Conservation (phyloP, 2,329 filamentous ascomycete species). For the Epichloe elymi region DNA sequence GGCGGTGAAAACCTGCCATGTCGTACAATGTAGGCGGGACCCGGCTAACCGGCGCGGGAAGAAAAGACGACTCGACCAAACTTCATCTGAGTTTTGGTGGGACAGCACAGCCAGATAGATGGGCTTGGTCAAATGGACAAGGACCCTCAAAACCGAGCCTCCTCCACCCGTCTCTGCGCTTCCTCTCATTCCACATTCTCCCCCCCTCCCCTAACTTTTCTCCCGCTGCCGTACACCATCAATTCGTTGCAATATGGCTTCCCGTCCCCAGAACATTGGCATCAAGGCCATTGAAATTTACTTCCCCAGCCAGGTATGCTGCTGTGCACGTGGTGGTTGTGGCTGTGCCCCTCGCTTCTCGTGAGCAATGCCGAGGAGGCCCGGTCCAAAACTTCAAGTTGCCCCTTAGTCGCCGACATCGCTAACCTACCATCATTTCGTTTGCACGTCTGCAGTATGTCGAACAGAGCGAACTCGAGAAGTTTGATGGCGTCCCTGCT, state of each 20-base stretch:
- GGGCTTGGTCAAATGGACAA: neutral
- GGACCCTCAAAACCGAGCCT: slow-evolving; percentile 3
- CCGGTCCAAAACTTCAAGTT: slow-evolving; percentile 4
- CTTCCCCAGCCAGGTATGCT: slow-evolving; percentile 68
- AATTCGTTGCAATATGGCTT: slow-evolving; percentile 42
- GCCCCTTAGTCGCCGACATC: slow-evolving; percentile 10
- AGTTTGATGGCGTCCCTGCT: slow-evolving; percentile 69
- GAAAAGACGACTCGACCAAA: neutral
- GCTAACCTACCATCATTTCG: slow-evolving; percentile 12
- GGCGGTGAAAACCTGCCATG: slow-evolving; percentile 7
- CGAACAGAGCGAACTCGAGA: slow-evolving; percentile 70
- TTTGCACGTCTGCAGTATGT: slow-evolving; percentile 50
- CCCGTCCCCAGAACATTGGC: slow-evolving; percentile 75
- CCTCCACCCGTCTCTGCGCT: slow-evolving; percentile 1
- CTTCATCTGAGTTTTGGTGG: neutral
- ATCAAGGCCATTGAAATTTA: slow-evolving; percentile 91
- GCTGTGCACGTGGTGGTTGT: neutral
- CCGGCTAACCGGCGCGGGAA: neutral
- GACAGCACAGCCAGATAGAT: neutral
- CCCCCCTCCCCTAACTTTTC: neutral
- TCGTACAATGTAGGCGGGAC: too few relatives aligned
- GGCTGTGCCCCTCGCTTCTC: slow-evolving; percentile 1
- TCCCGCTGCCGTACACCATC: neutral
- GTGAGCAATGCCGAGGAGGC: neutral
- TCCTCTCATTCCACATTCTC: neutral